Conservation (phyloP, 768 basidiomycete species). For the Lenzites betulinus region DNA sequence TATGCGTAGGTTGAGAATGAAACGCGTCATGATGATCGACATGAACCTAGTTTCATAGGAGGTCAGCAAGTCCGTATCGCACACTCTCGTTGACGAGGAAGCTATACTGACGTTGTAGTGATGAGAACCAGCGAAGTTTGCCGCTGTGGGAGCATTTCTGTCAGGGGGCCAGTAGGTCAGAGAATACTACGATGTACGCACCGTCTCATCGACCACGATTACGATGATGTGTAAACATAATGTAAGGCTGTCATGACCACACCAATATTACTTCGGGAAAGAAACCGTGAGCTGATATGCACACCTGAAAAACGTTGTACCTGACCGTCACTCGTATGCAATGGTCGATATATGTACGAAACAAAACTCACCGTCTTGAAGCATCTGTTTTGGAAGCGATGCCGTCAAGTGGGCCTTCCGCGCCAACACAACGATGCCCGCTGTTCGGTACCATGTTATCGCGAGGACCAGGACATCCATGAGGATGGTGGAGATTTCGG, state of each 20-base stretch:
- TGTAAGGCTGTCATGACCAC: neutral
- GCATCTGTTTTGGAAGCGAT: neutral
- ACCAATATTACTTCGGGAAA: neutral
- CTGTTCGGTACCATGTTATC: constrained; percentile 15
- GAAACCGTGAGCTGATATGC: neutral
- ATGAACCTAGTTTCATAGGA: neutral
- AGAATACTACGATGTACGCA: neutral
- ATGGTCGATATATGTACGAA: too few species aligned
- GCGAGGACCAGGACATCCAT: constrained; percentile 2
- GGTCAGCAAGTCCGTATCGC: neutral
- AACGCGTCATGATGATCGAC: constrained; percentile 13
- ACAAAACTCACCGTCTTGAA: constrained; percentile 1
- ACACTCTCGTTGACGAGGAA: neutral
- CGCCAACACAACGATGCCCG: constrained; percentile 2
- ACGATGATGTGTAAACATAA: neutral
- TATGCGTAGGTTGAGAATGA: constrained; percentile 13
- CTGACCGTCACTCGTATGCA: neutral
- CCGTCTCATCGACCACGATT: neutral
- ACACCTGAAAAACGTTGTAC: constrained; percentile 2
- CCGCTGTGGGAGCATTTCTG: neutral
- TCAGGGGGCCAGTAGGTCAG: neutral
- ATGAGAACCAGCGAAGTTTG: neutral
- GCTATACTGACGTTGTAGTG: neutral
- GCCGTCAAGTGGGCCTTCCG: neutral
- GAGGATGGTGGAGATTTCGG: neutral